A percentile compares a stretch with the other conserved stretches of the same genome.
phyloP scores from a whole-genome alignment of 1,284 basidiomycete genomes.

The Mycena sp. region DNA sequence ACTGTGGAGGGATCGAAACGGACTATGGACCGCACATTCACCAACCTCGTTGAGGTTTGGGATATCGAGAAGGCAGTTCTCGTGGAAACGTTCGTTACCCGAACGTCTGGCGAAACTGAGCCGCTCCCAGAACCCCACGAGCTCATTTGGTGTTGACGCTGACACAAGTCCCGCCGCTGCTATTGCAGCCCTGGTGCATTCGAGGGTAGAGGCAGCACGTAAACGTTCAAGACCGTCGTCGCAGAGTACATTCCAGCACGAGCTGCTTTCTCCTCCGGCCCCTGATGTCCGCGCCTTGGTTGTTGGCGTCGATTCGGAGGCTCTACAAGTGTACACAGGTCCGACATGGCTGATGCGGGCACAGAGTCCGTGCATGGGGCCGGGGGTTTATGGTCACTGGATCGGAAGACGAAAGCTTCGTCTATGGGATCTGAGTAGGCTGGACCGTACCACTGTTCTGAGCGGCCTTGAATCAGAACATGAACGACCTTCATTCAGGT shows the following conservation, averaged over 20 bases:
- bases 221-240: constrained; percentile 38
- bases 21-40: constrained; percentile 49
- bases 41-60: constrained; percentile 79
- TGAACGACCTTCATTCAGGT: constrained; percentile 79
- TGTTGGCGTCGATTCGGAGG: constrained; percentile 78
- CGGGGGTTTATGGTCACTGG: constrained; percentile 83
- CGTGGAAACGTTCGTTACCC: constrained; percentile 75
- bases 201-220: constrained; percentile 41
- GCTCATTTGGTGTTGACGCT: constrained; percentile 58
- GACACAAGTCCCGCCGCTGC: constrained; percentile 73
- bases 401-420: constrained; percentile 86
- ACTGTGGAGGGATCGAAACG: constrained; percentile 69
- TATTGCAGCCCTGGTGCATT: constrained; percentile 64
- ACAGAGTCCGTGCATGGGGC: constrained; percentile 46
- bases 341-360: constrained; percentile 60
- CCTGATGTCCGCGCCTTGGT: constrained; percentile 72
- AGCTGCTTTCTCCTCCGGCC: constrained; percentile 54
- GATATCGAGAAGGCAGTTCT: constrained; percentile 76
- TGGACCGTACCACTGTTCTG: constrained; percentile 78
- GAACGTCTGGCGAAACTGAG: constrained; percentile 50
- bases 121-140: constrained; percentile 61
- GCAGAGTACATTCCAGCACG: constrained; percentile 44
- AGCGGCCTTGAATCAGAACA: constrained; percentile 75
- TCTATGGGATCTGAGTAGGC: constrained; percentile 82
- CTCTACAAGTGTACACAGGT: constrained; percentile 60